Base-by-base conservation (phyloP, 2,329 filamentous ascomycete genomes). In the Fusarium citri region DNA sequence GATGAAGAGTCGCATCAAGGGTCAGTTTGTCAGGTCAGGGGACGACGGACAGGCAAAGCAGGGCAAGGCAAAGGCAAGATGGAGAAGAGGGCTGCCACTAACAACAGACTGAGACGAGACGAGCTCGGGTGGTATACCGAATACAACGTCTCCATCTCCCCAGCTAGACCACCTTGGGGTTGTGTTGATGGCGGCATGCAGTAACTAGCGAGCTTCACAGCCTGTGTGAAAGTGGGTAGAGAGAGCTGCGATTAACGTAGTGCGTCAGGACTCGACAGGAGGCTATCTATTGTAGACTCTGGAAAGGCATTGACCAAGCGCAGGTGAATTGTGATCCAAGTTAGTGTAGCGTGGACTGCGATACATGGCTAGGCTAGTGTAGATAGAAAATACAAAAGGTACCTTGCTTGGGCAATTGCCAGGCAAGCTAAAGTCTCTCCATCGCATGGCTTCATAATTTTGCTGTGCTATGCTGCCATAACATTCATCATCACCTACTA, bases 21-120 rank as follows among this genome's bases (percentile, higher is more conserved):
- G 63, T 59, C 34, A 51, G 25, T 50, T 15, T 16, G 42, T 46
- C 43, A 41, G 31, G 49, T 18, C 67, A 72, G 64, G 69, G 59
- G 59, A 54, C 49, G 48, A 58, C 50, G 63, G 34, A 37, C 34
- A n/a, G 60, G 58, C 61, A 64, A 69, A 63, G 64, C 51, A 67
- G 59, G 72, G 46, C 31, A 51, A 61, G 55, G 54, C 71, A 69
- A 48, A 66, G 62, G 61, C 48, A 64, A 59, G 66, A 74, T 70
- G 65, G 62, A 63, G 68, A 72, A 62, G 55, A 72, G 62, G 68
- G 68, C 68, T 72, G 72, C 69, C 65, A 72, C 72, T 74, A 74
- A 68, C 51, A 55, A 30, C 40, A 55, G 40, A 57, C 53, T 66
- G 55, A 65, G 68, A 69, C 37, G 43, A 58, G 49, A 28, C 45